Evolutionary conservation across 2,329 filamentous ascomycete species (phyloP).

Genomic region (Botrytis deweyae): DNA sequence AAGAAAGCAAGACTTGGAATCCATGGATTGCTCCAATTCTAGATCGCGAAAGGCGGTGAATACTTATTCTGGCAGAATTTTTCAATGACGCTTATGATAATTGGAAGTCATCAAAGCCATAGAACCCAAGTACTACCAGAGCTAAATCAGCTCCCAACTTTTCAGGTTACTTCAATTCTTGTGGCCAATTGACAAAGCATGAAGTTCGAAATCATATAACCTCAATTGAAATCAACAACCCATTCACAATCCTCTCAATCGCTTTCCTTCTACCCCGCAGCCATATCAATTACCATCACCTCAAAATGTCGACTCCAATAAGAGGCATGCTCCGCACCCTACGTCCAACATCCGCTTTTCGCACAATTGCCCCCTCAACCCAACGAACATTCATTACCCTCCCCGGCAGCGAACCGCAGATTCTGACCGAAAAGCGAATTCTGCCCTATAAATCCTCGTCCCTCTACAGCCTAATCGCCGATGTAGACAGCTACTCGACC

Average conservation of each 20-base stretch:
- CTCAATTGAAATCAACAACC: neutral
- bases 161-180: neutral
- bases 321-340: slow-evolving; percentile 30
- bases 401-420: slow-evolving; percentile 51
- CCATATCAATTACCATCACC: neutral
- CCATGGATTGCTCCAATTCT: neutral
- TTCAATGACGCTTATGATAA: neutral
- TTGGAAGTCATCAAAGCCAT: neutral
- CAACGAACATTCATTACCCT: slow-evolving; percentile 46
- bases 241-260: neutral
- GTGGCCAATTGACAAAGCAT: neutral
- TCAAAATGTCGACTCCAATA: slow-evolving; percentile 28
- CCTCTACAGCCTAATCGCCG: slow-evolving; percentile 84
- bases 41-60: neutral
- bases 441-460: slow-evolving; percentile 70
- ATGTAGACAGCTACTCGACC: slow-evolving; percentile 76
- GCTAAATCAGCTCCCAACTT: neutral
- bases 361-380: slow-evolving; percentile 22
- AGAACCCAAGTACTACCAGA: neutral
- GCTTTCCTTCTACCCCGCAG: slow-evolving; percentile 3
- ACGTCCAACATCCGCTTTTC: slow-evolving; percentile 28
- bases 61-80: neutral
- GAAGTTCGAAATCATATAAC: neutral
- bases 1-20: neutral
- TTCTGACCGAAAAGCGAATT: slow-evolving; percentile 69